Conservation (phyloP, 805 yeast genomes). For the Vanderwaltozyma polyspora region DNA sequence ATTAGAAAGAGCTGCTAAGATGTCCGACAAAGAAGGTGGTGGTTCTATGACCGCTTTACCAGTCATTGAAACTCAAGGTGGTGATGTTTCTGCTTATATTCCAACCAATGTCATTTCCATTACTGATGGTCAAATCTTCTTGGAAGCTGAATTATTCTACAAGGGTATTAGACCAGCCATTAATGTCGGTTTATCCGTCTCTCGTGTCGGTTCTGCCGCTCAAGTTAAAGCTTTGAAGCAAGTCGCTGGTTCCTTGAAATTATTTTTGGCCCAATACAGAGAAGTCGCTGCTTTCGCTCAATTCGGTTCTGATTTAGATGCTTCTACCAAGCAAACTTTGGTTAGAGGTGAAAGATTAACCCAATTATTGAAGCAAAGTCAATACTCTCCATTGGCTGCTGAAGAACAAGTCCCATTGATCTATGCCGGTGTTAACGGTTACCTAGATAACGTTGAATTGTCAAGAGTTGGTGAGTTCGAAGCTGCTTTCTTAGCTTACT, state of each 20-base stretch:
- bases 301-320: constrained; percentile 99
- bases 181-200: constrained; percentile 98
- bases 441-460: constrained; percentile 77
- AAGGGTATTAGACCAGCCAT: constrained; percentile 99
- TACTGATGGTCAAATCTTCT: constrained; percentile 95
- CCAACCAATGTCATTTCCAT: constrained; percentile 96
- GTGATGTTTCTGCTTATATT: constrained; percentile 96
- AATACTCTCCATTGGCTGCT: constrained; percentile 92
- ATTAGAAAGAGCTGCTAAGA: constrained; percentile 95
- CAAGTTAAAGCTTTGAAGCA: constrained; percentile 99
- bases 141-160: constrained; percentile 99
- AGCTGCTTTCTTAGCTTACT: constrained; percentile 81
- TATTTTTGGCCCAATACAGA: constrained; percentile 99
- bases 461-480: constrained; percentile 86
- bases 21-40: constrained; percentile 79
- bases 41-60: constrained; percentile 96
- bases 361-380: constrained; percentile 96
- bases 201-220: constrained; percentile 99
- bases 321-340: constrained; percentile 98
- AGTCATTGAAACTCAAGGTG: constrained; percentile 84
- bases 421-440: constrained; percentile 99
- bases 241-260: constrained; percentile 99
- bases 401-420: constrained; percentile 98
- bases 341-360: constrained; percentile 99
- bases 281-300: constrained; percentile 99